Conservation (phyloP, 768 basidiomycete species). For the Dioszegia aurantiaca region DNA sequence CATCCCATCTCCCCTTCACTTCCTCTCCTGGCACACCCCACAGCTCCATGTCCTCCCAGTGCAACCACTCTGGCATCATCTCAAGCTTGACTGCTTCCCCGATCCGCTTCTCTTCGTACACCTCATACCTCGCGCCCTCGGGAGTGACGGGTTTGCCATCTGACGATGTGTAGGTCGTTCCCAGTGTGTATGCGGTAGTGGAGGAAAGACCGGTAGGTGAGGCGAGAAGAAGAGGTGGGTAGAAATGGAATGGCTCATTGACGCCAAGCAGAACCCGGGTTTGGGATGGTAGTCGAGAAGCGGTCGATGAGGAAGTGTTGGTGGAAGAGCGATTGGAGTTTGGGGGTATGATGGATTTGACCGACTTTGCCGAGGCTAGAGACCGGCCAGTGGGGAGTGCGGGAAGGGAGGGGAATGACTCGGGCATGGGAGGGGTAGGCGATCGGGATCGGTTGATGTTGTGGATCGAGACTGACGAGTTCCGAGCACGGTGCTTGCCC, state of each 20-base stretch:
- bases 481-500: constrained; percentile 7
- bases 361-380: constrained; percentile 1
- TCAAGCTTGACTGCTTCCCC: constrained; percentile 13
- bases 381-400: constrained; percentile 19
- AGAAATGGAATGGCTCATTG: constrained; percentile 40
- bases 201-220: constrained; percentile 13
- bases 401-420: constrained; percentile 30
- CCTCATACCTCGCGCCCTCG: constrained; percentile 21
- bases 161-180: constrained; percentile 7
- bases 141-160: constrained; percentile 17
- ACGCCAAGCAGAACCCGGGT: constrained; percentile 38
- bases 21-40: constrained; percentile 46
- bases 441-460: constrained; percentile 13
- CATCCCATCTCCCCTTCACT: constrained; percentile 32
- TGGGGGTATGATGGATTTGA: constrained; percentile 7
- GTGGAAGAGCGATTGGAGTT: constrained; percentile 11
- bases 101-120: constrained; percentile 18
- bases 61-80: constrained; percentile 41
- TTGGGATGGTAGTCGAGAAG: constrained; percentile 11
- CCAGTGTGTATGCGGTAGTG: constrained; percentile 8
- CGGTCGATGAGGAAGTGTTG: constrained; percentile 8
- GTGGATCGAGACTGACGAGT: constrained; percentile 1
- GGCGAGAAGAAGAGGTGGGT: constrained; percentile 23
- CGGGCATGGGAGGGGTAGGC: constrained; percentile 24
- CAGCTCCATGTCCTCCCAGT: constrained; percentile 47